These are phyloP conservation scores for Dothideomycetes sp. DNA, from an alignment of 2,329 filamentous ascomycete species.

Conservation along the genomic window DNA sequence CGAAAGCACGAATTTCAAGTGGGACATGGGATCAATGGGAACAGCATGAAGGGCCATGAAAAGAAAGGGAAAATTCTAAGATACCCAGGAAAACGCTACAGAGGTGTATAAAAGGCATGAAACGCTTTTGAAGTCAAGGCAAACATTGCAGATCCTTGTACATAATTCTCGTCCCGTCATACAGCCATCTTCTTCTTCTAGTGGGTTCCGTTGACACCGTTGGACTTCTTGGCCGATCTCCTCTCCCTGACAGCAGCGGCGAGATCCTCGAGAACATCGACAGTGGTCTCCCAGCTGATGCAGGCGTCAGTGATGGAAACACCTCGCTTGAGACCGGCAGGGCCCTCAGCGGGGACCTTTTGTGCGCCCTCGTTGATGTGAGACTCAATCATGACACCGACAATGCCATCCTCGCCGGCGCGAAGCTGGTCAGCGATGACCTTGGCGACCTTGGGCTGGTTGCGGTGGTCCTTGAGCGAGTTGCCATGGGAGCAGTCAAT, in stretches of 20 bases:
- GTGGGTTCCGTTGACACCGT: constrained; percentile 16
- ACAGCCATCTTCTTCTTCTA: too few species aligned
- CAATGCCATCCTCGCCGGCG: constrained; percentile 74
- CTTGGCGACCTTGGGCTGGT: constrained; percentile 88
- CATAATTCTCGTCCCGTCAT: too few species aligned
- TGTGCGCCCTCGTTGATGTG: constrained; percentile 76
- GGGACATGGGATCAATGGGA: too few species aligned
- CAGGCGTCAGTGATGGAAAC: constrained; percentile 95
- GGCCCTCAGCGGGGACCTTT: constrained; percentile 78
- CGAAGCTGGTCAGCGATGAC: constrained; percentile 74
- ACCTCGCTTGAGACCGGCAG: constrained; percentile 67
- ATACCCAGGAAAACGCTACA: not conserved
- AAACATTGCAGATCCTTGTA: too few species aligned
- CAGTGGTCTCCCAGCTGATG: constrained; percentile 83
- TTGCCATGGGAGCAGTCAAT: constrained; percentile 98
- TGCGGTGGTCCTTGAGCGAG: constrained; percentile 93
- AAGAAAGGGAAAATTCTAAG: not conserved
- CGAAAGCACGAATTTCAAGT: too few species aligned
- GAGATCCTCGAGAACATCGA: constrained; percentile 70
- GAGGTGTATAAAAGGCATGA: not conserved
- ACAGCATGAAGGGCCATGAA: too few species aligned
- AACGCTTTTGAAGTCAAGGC: too few species aligned
- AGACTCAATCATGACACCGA: constrained; percentile 98
- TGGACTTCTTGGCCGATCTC: constrained; percentile 37
- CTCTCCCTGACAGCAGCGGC: constrained; percentile 73